phyloP scores from a whole-genome alignment of 805 yeast species.

The Hanseniaspora pseudoguilliermondii region DNA sequence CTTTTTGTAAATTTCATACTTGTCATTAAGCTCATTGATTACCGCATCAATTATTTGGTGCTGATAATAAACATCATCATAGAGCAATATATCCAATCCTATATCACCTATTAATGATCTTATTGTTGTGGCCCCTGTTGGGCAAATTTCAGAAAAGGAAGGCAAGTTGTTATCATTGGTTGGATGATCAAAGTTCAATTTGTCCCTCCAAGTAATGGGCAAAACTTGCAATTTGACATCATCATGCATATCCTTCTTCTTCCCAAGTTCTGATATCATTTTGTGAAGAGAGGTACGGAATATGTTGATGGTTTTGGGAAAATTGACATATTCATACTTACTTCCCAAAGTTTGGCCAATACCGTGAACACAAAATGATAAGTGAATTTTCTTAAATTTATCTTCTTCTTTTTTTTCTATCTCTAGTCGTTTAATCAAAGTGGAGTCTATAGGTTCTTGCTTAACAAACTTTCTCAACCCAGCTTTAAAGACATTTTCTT shows the following conservation, averaged over 20 bases:
- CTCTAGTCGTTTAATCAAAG: not conserved
- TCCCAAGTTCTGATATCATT: conserved; percentile 33
- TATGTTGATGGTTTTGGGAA: conserved; percentile 68
- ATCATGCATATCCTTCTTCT: conserved; percentile 30
- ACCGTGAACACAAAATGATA: conserved; percentile 86
- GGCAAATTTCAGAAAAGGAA: conserved; percentile 55
- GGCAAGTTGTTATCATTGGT: conserved; percentile 43
- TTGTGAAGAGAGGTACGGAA: conserved; percentile 46
- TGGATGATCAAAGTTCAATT: conserved; percentile 44
- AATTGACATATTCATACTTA: conserved; percentile 67
- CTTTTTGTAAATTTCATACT: conserved; percentile 44
- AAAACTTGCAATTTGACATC: conserved; percentile 66
- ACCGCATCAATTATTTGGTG: conserved; percentile 52
- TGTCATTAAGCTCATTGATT: conserved; percentile 46
- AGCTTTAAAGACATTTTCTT: conserved; percentile 3
- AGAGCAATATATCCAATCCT: conserved; percentile 66
- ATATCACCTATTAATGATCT: conserved; percentile 78
- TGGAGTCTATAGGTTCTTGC: not conserved
- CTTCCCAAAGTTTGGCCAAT: conserved; percentile 82
- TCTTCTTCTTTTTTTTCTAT: not conserved
- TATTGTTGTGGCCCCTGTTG: conserved; percentile 63
- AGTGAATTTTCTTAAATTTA: conserved; percentile 22
- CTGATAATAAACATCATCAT: conserved; percentile 59
- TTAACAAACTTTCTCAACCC: conserved; percentile 3
- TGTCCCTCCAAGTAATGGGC: conserved; percentile 87